Conservation (phyloP, 169 alveolate genomes). For the Miamiensis avidus region DNA sequence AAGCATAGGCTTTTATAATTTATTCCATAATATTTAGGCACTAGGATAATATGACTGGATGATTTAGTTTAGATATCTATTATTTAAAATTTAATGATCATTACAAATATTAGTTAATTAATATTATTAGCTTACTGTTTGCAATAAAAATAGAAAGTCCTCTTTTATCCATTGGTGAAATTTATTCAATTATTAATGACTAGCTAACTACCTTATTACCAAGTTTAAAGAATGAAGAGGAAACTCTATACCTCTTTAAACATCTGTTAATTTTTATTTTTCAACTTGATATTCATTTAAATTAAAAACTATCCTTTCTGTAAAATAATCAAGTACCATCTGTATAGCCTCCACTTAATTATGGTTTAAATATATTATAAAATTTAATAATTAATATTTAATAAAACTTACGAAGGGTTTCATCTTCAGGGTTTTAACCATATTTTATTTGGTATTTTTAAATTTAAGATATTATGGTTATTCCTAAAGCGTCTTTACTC, state of each 20-base stretch:
- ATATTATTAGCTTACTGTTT: not conserved
- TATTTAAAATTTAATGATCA: too few relatives aligned
- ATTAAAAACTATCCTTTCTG: not conserved
- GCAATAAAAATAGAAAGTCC: not conserved
- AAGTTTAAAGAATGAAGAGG: not conserved
- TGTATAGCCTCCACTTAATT: not conserved
- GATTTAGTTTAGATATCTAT: not conserved
- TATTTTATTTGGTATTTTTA: too few relatives aligned
- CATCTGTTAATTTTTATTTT: not conserved
- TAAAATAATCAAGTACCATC: not conserved
- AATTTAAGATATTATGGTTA: not conserved
- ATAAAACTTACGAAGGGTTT: not conserved
- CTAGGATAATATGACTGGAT: not conserved
- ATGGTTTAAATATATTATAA: too few relatives aligned
- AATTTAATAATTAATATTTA: too few relatives aligned
- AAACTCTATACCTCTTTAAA: not conserved
- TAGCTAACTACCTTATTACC: too few relatives aligned
- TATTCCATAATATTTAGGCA: not conserved
- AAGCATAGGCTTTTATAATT: not conserved
- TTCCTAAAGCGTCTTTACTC: not conserved
- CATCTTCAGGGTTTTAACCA: not conserved
- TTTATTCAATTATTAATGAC: not conserved
- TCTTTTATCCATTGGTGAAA: not conserved
- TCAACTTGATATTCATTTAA: not conserved
- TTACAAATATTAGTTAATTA: too few relatives aligned